Base-by-base conservation (phyloP, 768 basidiomycete genomes). In the Boletus bicolor region DNA sequence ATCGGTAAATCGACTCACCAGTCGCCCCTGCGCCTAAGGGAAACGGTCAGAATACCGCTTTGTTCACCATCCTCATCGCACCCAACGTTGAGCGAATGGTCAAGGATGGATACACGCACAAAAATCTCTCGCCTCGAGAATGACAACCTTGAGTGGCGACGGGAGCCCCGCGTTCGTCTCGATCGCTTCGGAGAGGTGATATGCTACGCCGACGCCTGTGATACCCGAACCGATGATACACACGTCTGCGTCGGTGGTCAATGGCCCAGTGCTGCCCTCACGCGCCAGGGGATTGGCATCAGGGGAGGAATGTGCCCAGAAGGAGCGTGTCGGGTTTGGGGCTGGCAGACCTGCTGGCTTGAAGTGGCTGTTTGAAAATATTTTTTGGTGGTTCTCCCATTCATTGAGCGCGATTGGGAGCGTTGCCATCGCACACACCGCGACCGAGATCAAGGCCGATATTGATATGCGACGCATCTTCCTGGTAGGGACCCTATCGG, bases 61-160 rank as follows among this genome's bases (percentile, higher is more conserved):
- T 11, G 12, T 34, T 21, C 36, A 4, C 17, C 34, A 36, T 51
- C 11, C 36, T 15, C 26, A 8, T 15, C 21, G n/a, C 28, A 32
- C 5, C 11, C 17, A 30, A 26, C 44, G n/a, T 3, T 4, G 19
- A 21, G 21, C 5, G 15, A 10, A 9, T 9, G 19, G 12, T 6
- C 5, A n/a, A 11, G 19, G 7, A 17, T 14, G 50, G 14, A 55
- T 7, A 54, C 44, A 76, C 89, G 73, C 24, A 92, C 93, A 89
- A 69, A 94, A 87, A 64, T 91, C 87, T 62, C 94, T 76, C 5
- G 92, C 94, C 65, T 96, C 93, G 9, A 97, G 69, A 12, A 95
- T 74, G 17, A 85, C 82, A 0, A 86, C 76, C 32, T 73, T 82
- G 43, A 82, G 58, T 17, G 75, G 63, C 39, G 60, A 61, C 35